phyloP scores from a whole-genome alignment of 2,329 filamentous ascomycete species.

The Exutisphaerella laricina region DNA sequence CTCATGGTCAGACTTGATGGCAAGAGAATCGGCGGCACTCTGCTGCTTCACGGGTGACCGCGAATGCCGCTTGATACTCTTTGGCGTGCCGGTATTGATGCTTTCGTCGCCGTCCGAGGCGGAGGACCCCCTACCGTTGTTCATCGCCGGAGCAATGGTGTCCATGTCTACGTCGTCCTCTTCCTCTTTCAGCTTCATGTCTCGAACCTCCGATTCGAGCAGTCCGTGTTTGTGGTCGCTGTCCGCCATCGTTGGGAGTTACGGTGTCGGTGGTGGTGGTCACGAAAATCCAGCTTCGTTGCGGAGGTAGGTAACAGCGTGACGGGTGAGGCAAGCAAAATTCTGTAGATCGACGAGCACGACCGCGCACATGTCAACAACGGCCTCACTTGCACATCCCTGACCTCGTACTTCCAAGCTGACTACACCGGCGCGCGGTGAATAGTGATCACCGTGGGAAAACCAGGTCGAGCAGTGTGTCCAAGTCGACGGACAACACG shows the following conservation, averaged over 20 bases:
- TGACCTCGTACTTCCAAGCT: too few relatives aligned
- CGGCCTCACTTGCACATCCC: slow-evolving; percentile 1
- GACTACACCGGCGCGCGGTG: too few relatives aligned
- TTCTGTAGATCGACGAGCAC: slow-evolving; percentile 3
- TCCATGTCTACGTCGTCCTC: slow-evolving; percentile 26
- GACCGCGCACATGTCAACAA: slow-evolving; percentile 17
- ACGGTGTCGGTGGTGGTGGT: slow-evolving; percentile 20
- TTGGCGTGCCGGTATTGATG: slow-evolving; percentile 19
- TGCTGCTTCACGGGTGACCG: slow-evolving; percentile 25
- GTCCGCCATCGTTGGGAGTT: slow-evolving; percentile 36
- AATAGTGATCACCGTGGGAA: too few relatives aligned
- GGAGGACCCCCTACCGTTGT: slow-evolving; percentile 23
- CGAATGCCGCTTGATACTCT: slow-evolving; percentile 19
- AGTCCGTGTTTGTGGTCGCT: slow-evolving; percentile 33
- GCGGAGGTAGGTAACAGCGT: slow-evolving; percentile 13
- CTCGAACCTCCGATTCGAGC: slow-evolving; percentile 41
- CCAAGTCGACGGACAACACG: background rate
- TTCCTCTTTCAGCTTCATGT: slow-evolving; percentile 44
- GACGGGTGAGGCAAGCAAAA: slow-evolving; percentile 13
- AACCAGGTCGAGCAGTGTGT: too few relatives aligned
- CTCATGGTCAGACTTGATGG: slow-evolving; percentile 40
- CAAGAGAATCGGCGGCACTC: slow-evolving; percentile 34
- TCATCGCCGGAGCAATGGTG: slow-evolving; percentile 19
- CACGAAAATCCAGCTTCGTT: slow-evolving; percentile 20
- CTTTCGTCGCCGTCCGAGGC: slow-evolving; percentile 17